Evolutionary conservation across 208 protist species (phyloP), one percentile per base, ranked within the genome.

Genomic region (Crithidia acanthocephali): DNA sequence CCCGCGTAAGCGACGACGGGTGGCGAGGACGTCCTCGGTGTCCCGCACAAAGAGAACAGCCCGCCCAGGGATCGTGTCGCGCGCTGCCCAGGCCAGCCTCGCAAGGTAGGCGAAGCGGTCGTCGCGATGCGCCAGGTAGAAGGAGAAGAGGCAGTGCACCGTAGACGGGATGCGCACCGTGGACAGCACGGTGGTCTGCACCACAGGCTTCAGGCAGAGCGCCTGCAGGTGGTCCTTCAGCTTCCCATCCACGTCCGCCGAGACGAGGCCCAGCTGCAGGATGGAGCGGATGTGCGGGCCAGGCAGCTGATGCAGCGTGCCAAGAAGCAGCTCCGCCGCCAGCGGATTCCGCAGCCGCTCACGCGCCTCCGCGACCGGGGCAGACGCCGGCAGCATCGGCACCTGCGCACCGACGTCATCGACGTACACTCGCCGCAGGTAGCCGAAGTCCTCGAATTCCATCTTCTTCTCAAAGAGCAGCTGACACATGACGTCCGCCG

Each of bases 401-500:
- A 95, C 40, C 76, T 95, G 91, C 27, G 78, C 72, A 18, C 81
- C 88, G 15, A 92, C 73, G 53, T 95, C 91, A 67, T 95, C 91
- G 7, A 95, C 76, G 71, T 94, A 95, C 13, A 95, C 79, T 11
- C 91, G 87, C 8, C 91, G 76, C 51, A 95, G 81, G 69, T 93
- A 95, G 33, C 91, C 91, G 77, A 93, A 93, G 23, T 83, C 62
- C 45, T 87, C 81, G 62, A 94, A 95, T 64, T 95, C 84, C 81
- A 93, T 89, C 70, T 95, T 95, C 53, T 90, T 86, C 68, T 94
- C 83, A 74, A 94, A 95, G 27, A 95, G 67, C 57, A 95, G 64
- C 45, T 95, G 55, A 56, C 85, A 92, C 74, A 95, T 73, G 10
- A 88, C 87, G 37, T 93, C 88, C 7, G 91, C 91, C 9, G 91